A percentile compares a stretch with the other conserved stretches of the same genome.
Conservation (phyloP, 2,329 filamentous ascomycete species). For the Leptosphaerulina australis region DNA sequence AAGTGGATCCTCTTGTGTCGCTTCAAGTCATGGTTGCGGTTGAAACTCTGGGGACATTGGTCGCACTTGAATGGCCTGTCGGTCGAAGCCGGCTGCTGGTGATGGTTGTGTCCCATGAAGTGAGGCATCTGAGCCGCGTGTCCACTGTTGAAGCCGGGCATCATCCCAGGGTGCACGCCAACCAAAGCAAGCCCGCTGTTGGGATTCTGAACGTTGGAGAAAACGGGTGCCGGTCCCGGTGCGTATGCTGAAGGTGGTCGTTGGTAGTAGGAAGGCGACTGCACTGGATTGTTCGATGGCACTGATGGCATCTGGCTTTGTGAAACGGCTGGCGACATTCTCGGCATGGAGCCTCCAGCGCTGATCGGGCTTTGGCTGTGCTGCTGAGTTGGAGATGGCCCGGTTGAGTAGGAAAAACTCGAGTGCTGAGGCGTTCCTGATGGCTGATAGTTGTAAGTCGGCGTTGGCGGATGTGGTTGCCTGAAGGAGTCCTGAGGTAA, state of each 20-base stretch:
- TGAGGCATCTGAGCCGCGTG: conserved; percentile 70
- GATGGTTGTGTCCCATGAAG: conserved; percentile 60
- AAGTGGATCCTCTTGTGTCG: conserved; percentile 94
- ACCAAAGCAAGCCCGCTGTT: conserved; percentile 74
- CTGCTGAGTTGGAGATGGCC: conserved; percentile 55
- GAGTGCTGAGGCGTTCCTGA: conserved; percentile 58
- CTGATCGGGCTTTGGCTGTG: conserved; percentile 55
- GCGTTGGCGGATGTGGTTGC: conserved; percentile 63
- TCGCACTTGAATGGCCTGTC: conserved; percentile 96
- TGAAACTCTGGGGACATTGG: conserved; percentile 90
- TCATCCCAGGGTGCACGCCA: conserved; percentile 63
- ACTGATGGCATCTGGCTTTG: conserved; percentile 53
- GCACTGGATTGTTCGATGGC: conserved; percentile 55
- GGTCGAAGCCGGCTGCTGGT: conserved; percentile 62
- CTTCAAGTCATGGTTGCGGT: conserved; percentile 94
- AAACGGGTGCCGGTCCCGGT: conserved; percentile 66
- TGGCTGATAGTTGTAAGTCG: conserved; percentile 67
- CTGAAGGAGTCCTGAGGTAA: conserved; percentile 65
- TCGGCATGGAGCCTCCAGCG: conserved; percentile 53
- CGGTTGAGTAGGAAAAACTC: conserved; percentile 56
- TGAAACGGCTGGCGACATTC: conserved; percentile 60
- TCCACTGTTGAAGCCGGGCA: conserved; percentile 64
- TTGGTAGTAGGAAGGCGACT: conserved; percentile 55
- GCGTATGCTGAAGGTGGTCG: conserved; percentile 49
- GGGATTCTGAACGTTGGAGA: conserved; percentile 80